Evolutionary conservation across 2,329 filamentous ascomycete species (phyloP).

Genomic region (Corniculantispora saksenae): DNA sequence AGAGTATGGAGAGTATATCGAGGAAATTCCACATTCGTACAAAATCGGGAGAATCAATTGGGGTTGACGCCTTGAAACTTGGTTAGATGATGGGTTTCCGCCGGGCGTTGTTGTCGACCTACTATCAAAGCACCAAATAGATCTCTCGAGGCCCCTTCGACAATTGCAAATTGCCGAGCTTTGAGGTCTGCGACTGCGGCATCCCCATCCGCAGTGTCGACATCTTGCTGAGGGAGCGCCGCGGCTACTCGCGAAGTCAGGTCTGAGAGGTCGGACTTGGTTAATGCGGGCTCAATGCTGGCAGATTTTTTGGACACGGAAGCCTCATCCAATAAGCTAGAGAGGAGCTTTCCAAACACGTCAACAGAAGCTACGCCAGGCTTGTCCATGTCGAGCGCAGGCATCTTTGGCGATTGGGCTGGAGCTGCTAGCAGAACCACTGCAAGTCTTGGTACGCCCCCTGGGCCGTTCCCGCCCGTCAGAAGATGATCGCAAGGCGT

Average conservation of each 20-base stretch:
- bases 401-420: conserved; percentile 42
- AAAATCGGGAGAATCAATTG: conserved; percentile 77
- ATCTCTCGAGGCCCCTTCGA: conserved; percentile 82
- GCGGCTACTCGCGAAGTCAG: conserved; percentile 46
- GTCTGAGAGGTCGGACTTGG: conserved; percentile 64
- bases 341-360: conserved; percentile 55
- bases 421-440: not conserved
- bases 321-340: conserved; percentile 60
- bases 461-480: not conserved
- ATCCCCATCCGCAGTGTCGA: conserved; percentile 33
- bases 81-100: conserved; percentile 32
- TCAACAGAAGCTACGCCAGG: conserved; percentile 55
- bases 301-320: conserved; percentile 57
- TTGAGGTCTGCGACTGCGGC: conserved; percentile 41
- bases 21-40: conserved; percentile 89
- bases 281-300: conserved; percentile 73
- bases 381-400: conserved; percentile 45
- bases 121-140: conserved; percentile 80
- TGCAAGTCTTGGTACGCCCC: not conserved
- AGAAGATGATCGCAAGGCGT: not conserved
- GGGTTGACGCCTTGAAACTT: conserved; percentile 64
- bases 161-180: conserved; percentile 63
- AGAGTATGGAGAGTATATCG: conserved; percentile 85
- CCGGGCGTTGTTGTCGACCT: conserved; percentile 35
- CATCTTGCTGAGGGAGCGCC: conserved; percentile 31